phyloP scores from a whole-genome alignment of 768 basidiomycete species.

The Mycena metata region DNA sequence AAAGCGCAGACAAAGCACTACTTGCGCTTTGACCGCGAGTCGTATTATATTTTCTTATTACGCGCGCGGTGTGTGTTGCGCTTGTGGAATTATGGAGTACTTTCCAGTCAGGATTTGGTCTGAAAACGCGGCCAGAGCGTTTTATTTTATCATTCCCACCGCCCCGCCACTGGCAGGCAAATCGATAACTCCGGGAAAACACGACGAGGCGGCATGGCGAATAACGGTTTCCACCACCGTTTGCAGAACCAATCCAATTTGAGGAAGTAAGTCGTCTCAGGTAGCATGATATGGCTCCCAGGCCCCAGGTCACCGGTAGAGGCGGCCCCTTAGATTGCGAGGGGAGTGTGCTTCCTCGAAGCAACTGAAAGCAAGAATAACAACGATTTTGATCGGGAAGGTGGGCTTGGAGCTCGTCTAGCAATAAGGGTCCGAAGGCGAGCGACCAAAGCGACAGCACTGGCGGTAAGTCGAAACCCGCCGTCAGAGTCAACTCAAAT shows the following conservation, averaged over 20 bases:
- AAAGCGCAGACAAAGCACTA: neutral
- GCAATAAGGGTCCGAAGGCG: neutral
- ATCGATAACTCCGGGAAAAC: constrained; percentile 29
- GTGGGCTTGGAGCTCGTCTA: constrained; percentile 18
- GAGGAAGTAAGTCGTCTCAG: neutral
- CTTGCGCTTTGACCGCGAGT: constrained; percentile 21
- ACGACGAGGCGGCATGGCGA: constrained; percentile 24
- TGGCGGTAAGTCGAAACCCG: neutral
- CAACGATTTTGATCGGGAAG: constrained; percentile 19
- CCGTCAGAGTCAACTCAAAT: too few relatives aligned
- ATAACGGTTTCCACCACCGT: constrained; percentile 1
- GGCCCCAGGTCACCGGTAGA: constrained; percentile 26
- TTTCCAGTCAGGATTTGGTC: neutral
- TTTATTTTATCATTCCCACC: constrained; percentile 24
- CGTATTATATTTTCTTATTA: constrained; percentile 5
- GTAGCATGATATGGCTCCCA: constrained; percentile 9
- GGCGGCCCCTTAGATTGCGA: constrained; percentile 4
- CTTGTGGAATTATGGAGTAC: too few relatives aligned
- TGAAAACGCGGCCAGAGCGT: constrained; percentile 25
- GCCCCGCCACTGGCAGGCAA: constrained; percentile 13
- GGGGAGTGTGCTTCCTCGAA: constrained; percentile 2
- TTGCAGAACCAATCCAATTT: constrained; percentile 15
- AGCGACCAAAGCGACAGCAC: neutral
- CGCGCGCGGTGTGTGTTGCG: neutral
- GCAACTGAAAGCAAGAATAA: constrained; percentile 17